Evolutionary conservation across 805 yeast species (phyloP).

Genomic region (Zygotorulaspora chibaensis): DNA sequence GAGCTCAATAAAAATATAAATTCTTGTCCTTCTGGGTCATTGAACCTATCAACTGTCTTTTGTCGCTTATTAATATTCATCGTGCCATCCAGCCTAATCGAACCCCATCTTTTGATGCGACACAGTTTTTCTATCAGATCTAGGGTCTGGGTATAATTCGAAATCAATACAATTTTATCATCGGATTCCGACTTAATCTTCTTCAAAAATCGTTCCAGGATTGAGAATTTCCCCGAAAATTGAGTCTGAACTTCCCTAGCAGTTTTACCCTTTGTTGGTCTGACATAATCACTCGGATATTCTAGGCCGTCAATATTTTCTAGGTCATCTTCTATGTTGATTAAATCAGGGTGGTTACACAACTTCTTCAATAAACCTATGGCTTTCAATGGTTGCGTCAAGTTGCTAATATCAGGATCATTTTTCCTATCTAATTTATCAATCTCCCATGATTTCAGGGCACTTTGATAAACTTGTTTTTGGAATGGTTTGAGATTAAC

Average conservation of each 20-base stretch:
- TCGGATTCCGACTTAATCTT: conserved; percentile 76
- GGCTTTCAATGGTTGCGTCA: conserved; percentile 74
- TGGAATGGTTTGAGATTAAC: conserved; percentile 81
- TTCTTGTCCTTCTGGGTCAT: conserved; percentile 81
- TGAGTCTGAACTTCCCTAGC: conserved; percentile 66
- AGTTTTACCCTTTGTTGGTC: conserved; percentile 18
- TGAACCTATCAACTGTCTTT: conserved; percentile 83
- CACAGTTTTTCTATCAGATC: conserved; percentile 89
- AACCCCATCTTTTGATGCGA: conserved; percentile 67
- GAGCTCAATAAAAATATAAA: conserved; percentile 86
- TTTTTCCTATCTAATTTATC: conserved; percentile 42
- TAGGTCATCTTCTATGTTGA: conserved; percentile 65
- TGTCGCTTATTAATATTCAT: conserved; percentile 90
- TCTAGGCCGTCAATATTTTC: conserved; percentile 53
- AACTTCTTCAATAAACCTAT: conserved; percentile 84
- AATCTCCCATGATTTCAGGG: conserved; percentile 75
- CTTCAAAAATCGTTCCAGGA: conserved; percentile 77
- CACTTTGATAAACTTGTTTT: conserved; percentile 60
- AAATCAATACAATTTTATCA: conserved; percentile 91
- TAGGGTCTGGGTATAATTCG: conserved; percentile 91
- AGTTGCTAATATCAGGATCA: conserved; percentile 17
- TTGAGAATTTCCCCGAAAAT: conserved; percentile 81
- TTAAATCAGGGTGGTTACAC: conserved; percentile 89
- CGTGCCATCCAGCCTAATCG: conserved; percentile 84
- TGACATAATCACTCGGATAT: conserved; percentile 68